Evolutionary conservation across 768 basidiomycete species (phyloP).

Genomic region (Amyloporia xantha): DNA sequence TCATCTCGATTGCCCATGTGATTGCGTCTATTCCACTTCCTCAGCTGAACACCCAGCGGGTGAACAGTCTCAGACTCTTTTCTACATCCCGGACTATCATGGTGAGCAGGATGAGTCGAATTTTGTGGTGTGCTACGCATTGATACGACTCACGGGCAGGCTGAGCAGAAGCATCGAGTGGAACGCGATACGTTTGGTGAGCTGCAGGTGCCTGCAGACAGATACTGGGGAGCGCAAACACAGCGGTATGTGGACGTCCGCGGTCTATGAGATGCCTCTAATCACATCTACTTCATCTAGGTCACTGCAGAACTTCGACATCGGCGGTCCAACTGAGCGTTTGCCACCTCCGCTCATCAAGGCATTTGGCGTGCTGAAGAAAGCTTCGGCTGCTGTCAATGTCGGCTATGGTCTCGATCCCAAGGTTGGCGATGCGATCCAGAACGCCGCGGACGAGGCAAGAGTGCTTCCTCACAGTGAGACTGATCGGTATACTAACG

Average conservation of each 20-base stretch:
- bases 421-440: constrained; percentile 82
- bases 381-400: constrained; percentile 91
- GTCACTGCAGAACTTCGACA: constrained; percentile 96
- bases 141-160: no score
- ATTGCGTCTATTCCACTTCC: constrained; percentile 13
- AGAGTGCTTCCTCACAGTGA: constrained; percentile 16
- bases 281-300: constrained; percentile 32
- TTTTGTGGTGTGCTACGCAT: no score
- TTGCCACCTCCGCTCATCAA: constrained; percentile 95
- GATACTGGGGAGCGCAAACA: constrained; percentile 98
- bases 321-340: constrained; percentile 90
- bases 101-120: constrained; percentile 22
- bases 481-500: background rate
- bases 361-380: constrained; percentile 96
- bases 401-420: constrained; percentile 84
- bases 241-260: constrained; percentile 61
- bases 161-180: constrained; percentile 53
- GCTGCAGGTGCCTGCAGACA: constrained; percentile 77
- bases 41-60: constrained; percentile 12
- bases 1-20: constrained; percentile 24
- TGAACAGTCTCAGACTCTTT: constrained; percentile 18
- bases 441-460: constrained; percentile 91
- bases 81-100: constrained; percentile 29
- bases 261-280: no score
- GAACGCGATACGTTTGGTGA: constrained; percentile 97